Evolutionary conservation across 2,329 filamentous ascomycete species (phyloP).

Genomic region (Pseudogymnoascus sp.): DNA sequence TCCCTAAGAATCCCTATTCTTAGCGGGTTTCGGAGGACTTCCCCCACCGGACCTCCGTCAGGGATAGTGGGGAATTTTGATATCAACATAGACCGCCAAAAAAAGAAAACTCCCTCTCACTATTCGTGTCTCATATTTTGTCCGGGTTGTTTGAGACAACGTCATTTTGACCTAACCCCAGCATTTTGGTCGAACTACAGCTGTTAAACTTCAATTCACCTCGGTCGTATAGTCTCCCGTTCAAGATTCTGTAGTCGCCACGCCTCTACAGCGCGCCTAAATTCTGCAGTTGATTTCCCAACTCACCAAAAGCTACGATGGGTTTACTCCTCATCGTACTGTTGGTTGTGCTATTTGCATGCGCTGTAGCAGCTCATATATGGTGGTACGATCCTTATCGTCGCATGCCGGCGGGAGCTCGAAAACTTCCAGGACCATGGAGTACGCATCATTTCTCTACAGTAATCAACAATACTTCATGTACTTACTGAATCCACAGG

Average conservation of each 20-base stretch:
- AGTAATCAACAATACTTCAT: background rate
- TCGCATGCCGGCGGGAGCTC: conserved; percentile 8
- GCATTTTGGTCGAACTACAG: background rate
- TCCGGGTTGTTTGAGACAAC: background rate
- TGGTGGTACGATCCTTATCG: conserved; percentile 4
- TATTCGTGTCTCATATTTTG: background rate
- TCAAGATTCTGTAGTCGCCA: background rate
- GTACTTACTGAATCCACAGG: conserved; percentile 24
- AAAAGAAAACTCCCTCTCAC: background rate
- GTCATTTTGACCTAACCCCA: background rate
- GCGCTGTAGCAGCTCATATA: background rate
- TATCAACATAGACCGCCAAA: background rate
- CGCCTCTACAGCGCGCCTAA: background rate
- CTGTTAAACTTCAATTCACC: background rate
- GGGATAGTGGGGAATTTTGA: background rate
- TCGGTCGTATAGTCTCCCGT: background rate
- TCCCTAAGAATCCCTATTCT: background rate
- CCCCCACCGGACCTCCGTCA: background rate
- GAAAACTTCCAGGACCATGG: conserved; percentile 1
- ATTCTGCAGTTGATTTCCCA: background rate
- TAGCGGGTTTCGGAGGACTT: background rate
- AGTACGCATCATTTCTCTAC: background rate
- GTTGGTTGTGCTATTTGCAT: background rate
- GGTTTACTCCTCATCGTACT: background rate
- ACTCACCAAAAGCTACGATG: background rate